Percentiles rank a stretch among this genome's conserved stretches.
Evolutionary conservation across 2,329 filamentous ascomycete genomes (phyloP).

Genomic region (Diplodia corticola): DNA sequence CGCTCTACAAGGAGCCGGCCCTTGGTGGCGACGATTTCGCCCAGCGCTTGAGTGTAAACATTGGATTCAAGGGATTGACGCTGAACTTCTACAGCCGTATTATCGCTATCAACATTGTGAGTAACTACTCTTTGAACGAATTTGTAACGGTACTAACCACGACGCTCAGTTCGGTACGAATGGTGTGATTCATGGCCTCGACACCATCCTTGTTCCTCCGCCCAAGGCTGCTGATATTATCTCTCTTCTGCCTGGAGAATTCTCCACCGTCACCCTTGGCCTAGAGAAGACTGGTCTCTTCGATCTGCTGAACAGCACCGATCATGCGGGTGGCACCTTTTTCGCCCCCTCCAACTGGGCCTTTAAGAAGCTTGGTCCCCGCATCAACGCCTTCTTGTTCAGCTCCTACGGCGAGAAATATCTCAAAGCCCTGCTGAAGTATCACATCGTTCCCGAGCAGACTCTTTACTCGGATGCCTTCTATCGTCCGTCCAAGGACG

Average conservation of each 20-base stretch:
- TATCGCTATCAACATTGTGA: slow-evolving; percentile 68
- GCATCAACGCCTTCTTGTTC: slow-evolving; percentile 83
- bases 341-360: slow-evolving; percentile 81
- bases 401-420: slow-evolving; percentile 71
- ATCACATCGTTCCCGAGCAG: slow-evolving; percentile 72
- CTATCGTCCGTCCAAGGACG: slow-evolving; percentile 49
- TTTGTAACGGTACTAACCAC: background rate
- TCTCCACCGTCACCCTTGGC: slow-evolving; percentile 76
- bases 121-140: slow-evolving; percentile 30
- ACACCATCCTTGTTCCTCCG: slow-evolving; percentile 75
- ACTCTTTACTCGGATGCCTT: slow-evolving; percentile 84
- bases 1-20: slow-evolving; percentile 57
- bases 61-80: slow-evolving; percentile 63
- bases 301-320: slow-evolving; percentile 56
- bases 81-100: slow-evolving; percentile 78
- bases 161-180: slow-evolving; percentile 65
- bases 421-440: slow-evolving; percentile 74
- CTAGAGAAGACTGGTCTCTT: slow-evolving; percentile 73
- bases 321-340: slow-evolving; percentile 66
- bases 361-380: slow-evolving; percentile 72
- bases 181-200: slow-evolving; percentile 76
- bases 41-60: slow-evolving; percentile 71
- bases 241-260: slow-evolving; percentile 64
- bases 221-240: slow-evolving; percentile 66
- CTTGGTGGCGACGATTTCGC: slow-evolving; percentile 60